Evolutionary conservation across 768 basidiomycete genomes (phyloP), one percentile per base, ranked within the genome.

Genomic region (Phaeolepiota aurea): DNA sequence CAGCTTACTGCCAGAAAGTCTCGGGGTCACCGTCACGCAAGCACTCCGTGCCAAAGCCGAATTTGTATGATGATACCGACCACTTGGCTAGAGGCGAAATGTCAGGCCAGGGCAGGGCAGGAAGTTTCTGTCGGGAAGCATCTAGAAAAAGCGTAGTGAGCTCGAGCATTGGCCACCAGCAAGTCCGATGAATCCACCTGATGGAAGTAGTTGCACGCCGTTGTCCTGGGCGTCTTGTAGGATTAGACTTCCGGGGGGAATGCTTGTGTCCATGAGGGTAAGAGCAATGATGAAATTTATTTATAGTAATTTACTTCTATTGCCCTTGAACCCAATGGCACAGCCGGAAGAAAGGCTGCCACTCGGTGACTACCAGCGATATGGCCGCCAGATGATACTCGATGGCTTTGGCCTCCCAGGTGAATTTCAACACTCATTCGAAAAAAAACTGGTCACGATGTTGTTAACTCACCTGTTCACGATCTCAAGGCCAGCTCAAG

Each of bases 331-430:
- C 25, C 25, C 7, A n/a, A 7, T 7, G 7, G 7, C 25, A 7
- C 25, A 7, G 25, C 7, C 25, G n/a, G 25, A 28, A 28, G 25
- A 2, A 21, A 25, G 66, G 45, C 62, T 72, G 20, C 62, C 64
- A 21, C 54, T 80, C 30, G 64, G 72, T 39, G 92, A 97, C 50
- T 97, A 94, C 58, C 66, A 70, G 51, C 74, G 93, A 42, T 98
- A 97, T 78, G 92, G 94, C 32, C 71, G 96, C 41, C 94, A 99
- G 56, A 94, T 99, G 92, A 90, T 97, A 43, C 63, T 96, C 40
- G 79, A 88, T 43, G 83, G 80, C 13, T 83, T 96, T 55, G 93
- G 93, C 5, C 69, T 97, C 2, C 69, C 77, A 62, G 93, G 93
- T 85, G 42, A 35, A 63, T 21, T 33, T 15, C 10, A 14, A 23